Evolutionary conservation across 2,329 filamentous ascomycete genomes (phyloP).

Genomic region (Penicillium olsonii): DNA sequence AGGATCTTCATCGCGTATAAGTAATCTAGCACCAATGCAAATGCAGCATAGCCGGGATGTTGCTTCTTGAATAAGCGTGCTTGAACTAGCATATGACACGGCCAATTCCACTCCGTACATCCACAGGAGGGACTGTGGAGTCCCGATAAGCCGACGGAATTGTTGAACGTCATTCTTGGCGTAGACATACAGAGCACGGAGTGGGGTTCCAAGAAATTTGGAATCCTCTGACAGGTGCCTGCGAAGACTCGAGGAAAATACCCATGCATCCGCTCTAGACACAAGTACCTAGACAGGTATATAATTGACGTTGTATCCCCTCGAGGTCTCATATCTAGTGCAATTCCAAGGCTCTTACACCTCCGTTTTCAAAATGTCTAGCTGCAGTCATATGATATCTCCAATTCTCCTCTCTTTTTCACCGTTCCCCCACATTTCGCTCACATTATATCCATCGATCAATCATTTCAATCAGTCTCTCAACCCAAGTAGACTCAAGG

Average conservation of each 20-base stretch:
- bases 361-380: background rate
- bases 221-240: too few relatives aligned
- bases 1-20: background rate
- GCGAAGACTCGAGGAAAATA: too few relatives aligned
- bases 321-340: too few relatives aligned
- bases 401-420: too few relatives aligned
- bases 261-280: background rate
- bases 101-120: background rate
- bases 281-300: background rate
- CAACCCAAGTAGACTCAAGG: too few relatives aligned
- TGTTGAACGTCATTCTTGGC: background rate
- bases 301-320: background rate
- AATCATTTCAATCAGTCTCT: too few relatives aligned
- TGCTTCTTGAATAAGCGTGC: background rate
- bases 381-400: background rate
- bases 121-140: too few relatives aligned
- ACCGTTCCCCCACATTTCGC: too few relatives aligned
- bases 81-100: background rate
- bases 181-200: background rate
- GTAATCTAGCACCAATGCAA: background rate
- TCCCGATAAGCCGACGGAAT: background rate
- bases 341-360: too few relatives aligned
- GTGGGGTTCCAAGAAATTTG: too few relatives aligned
- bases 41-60: background rate
- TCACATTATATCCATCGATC: too few relatives aligned